Evolutionary conservation across 169 alveolate species (phyloP).

Genomic region (Plasmodium vinckei): DNA sequence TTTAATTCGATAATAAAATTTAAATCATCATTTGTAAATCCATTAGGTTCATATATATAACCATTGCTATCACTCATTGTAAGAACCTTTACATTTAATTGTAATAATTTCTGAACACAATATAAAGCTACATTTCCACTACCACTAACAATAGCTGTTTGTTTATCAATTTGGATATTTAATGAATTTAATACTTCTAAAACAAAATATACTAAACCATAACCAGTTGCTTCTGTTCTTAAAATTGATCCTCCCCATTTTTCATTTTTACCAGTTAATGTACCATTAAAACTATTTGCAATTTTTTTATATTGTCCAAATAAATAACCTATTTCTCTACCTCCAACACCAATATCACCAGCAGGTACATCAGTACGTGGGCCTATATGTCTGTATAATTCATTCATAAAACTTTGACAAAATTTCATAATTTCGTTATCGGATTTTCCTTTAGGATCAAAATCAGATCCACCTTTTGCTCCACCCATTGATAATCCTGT

Average conservation of each 20-base stretch:
- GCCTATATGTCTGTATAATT: slow-evolving; percentile 87
- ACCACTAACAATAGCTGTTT: slow-evolving; percentile 87
- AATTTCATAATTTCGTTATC: slow-evolving; percentile 86
- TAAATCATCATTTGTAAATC: slow-evolving; percentile 83
- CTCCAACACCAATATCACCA: slow-evolving; percentile 93
- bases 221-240: slow-evolving; percentile 92
- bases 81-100: slow-evolving; percentile 86
- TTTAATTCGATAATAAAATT: slow-evolving; percentile 78
- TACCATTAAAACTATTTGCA: slow-evolving; percentile 83
- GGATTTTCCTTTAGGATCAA: slow-evolving; percentile 91
- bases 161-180: slow-evolving; percentile 78
- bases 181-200: slow-evolving; percentile 77
- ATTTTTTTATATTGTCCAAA: slow-evolving; percentile 89
- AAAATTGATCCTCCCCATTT: slow-evolving; percentile 90
- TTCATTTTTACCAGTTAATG: slow-evolving; percentile 88
- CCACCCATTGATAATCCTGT: slow-evolving; percentile 90
- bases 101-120: slow-evolving; percentile 86
- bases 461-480: slow-evolving; percentile 92
- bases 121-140: slow-evolving; percentile 91
- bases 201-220: slow-evolving; percentile 90
- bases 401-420: slow-evolving; percentile 88
- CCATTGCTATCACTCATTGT: slow-evolving; percentile 89
- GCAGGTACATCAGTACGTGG: slow-evolving; percentile 91
- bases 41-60: slow-evolving; percentile 80
- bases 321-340: slow-evolving; percentile 89